Evolutionary conservation across 2,329 filamentous ascomycete genomes (phyloP).

Genomic region (Penicillium sp.): DNA sequence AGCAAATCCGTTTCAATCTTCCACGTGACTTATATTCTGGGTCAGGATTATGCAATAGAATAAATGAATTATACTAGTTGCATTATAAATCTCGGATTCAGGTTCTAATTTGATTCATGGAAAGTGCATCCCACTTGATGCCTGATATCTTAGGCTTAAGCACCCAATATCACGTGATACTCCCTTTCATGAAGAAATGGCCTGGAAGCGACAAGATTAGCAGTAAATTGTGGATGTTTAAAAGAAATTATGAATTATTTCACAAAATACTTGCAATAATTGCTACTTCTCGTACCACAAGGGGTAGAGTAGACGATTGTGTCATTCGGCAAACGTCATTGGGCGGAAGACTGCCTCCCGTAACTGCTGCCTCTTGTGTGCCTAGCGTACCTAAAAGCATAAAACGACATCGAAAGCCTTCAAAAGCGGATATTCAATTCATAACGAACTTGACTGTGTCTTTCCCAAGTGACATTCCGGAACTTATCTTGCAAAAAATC

Average conservation of each 20-base stretch:
- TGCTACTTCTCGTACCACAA: not conserved
- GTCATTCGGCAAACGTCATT: slow-evolving; percentile 18
- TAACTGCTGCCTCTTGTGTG: slow-evolving; percentile 18
- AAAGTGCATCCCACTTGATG: not conserved
- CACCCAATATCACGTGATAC: not conserved
- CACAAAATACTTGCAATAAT: too few relatives aligned
- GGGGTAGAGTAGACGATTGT: not conserved
- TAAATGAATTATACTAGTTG: too few relatives aligned
- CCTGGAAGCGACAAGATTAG: not conserved
- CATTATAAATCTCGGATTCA: not conserved
- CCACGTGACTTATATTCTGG: too few relatives aligned
- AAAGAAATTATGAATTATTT: not conserved
- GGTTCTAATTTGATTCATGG: not conserved
- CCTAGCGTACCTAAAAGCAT: slow-evolving; percentile 5
- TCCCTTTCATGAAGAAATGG: not conserved
- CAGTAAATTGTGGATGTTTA: not conserved
- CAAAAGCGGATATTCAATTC: not conserved
- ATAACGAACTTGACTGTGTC: not conserved
- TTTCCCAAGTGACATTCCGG: not conserved
- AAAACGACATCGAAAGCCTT: not conserved
- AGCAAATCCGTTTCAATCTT: too few relatives aligned
- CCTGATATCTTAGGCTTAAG: not conserved
- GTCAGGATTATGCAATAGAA: too few relatives aligned
- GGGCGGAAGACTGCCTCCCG: slow-evolving; percentile 23
- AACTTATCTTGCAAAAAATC: not conserved